Percentiles rank a stretch among this genome's conserved stretches.
These are phyloP conservation scores for Starmerella stellata DNA, from an alignment of 805 yeast species.

Conservation along the genomic window DNA sequence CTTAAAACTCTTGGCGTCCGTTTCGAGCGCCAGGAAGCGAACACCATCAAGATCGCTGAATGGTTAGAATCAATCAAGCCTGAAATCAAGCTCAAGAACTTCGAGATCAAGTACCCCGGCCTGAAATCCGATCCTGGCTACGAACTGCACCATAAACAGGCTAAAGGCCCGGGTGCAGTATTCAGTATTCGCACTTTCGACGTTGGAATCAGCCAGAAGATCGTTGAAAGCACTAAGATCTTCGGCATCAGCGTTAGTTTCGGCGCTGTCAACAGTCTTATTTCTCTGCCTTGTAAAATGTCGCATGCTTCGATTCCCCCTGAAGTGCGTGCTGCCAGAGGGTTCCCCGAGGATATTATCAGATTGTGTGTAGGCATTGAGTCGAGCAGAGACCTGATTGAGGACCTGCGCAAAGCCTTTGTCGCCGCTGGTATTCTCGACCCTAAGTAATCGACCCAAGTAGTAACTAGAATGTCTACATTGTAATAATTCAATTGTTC, in stretches of 20 bases:
- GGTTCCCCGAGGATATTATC: slow-evolving; percentile 79
- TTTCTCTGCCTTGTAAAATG: slow-evolving; percentile 89
- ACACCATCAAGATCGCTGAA: slow-evolving; percentile 56
- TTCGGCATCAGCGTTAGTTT: slow-evolving; percentile 84
- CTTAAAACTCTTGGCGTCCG: slow-evolving; percentile 74
- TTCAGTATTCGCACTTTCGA: slow-evolving; percentile 75
- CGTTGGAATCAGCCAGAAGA: slow-evolving; percentile 42
- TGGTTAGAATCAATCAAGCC: slow-evolving; percentile 46
- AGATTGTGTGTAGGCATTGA: slow-evolving; percentile 88
- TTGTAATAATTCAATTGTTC: no score
- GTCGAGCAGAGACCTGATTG: slow-evolving; percentile 57
- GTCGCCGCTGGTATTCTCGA: slow-evolving; percentile 35
- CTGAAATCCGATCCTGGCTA: slow-evolving; percentile 64
- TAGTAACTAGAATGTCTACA: no score
- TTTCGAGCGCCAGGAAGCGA: slow-evolving; percentile 71
- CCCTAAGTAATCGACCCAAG: no score
- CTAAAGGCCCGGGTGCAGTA: slow-evolving; percentile 79
- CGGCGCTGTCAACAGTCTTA: slow-evolving; percentile 83
- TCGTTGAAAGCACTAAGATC: slow-evolving; percentile 57
- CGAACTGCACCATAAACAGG: slow-evolving; percentile 55
- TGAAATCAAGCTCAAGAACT: slow-evolving; percentile 15
- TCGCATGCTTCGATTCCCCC: slow-evolving; percentile 94
- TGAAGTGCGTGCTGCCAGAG: slow-evolving; percentile 68
- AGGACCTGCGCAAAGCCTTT: slow-evolving; percentile 60
- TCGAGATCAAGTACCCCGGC: slow-evolving; percentile 76